Base-by-base conservation (phyloP, 495 filamentous ascomycete genomes). In the Trichoderma gamsii region DNA sequence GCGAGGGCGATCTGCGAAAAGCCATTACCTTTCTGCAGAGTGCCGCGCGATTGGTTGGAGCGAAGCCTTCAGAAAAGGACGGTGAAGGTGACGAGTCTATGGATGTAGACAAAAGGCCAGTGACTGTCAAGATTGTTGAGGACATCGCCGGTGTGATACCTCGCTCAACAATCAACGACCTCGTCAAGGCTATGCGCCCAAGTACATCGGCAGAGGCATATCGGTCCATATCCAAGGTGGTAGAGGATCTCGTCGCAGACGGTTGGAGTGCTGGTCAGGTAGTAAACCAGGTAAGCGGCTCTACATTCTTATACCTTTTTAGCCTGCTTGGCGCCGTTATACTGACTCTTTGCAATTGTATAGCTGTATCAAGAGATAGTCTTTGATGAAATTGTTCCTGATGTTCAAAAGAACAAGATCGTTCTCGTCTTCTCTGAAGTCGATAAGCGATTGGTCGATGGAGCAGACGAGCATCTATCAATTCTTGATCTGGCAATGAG, bases 61-160 rank as follows among this genome's bases (percentile, higher is more conserved):
- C 87, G 4, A 69, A 76, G 41, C 74, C 73, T 21, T 73, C 82
- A 63, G 76, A 76, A 66, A 74, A 75, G 21, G 79, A 82, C 15
- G 82, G 78, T n/a, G 79, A 76, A 32, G 81, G 83, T 63, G 82
- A 81, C 71, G 65, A 66, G 5, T 15, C 65, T 6, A 86, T 85
- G 79, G 82, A 85, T 38, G 79, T 87, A 44, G 86, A 91, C 69
- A 80, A 83, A 71, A 77, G 75, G 64, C 41, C 80, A 27, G 87
- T 98, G 25, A 93, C 96, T 1, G 83, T 92, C 35, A 84, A 84
- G 72, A 91, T 83, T 23, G 85, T 99, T 56, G 90, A 97, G 76
- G 95, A 98, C 76, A 98, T 99, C 75, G 96, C 95, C 1, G 95
- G 95, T 67, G 93, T 98, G 1, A 90, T 99, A 70, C 95, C 95